phyloP scores from a whole-genome alignment of 2,329 filamentous ascomycete species.

The Pseudocercospora eumusae region DNA sequence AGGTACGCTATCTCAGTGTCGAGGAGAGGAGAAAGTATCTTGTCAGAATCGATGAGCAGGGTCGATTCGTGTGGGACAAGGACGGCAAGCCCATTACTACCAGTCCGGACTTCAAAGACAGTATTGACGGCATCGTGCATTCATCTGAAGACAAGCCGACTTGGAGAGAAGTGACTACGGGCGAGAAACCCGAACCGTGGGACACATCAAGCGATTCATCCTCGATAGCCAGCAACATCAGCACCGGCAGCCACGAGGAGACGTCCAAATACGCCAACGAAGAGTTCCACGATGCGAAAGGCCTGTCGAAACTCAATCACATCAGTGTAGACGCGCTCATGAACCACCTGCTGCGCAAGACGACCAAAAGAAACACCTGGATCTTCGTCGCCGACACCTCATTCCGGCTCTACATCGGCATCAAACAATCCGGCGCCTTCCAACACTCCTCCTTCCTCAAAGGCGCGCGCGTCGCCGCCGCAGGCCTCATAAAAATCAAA shows the following conservation, averaged over 20 bases:
- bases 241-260: slow-evolving; percentile 60
- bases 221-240: slow-evolving; percentile 41
- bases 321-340: slow-evolving; percentile 72
- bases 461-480: slow-evolving; percentile 76
- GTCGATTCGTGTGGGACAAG: slow-evolving; percentile 83
- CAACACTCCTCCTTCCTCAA: slow-evolving; percentile 90
- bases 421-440: slow-evolving; percentile 85
- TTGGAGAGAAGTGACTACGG: slow-evolving; percentile 43
- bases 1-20: slow-evolving; percentile 77
- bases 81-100: slow-evolving; percentile 78
- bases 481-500: slow-evolving; percentile 82
- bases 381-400: slow-evolving; percentile 88
- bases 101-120: slow-evolving; percentile 73
- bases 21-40: slow-evolving; percentile 82
- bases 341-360: slow-evolving; percentile 75
- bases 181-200: slow-evolving; percentile 32
- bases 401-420: slow-evolving; percentile 83
- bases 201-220: slow-evolving; percentile 27
- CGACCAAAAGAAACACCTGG: slow-evolving; percentile 85
- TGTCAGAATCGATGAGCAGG: slow-evolving; percentile 71
- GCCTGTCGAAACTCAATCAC: slow-evolving; percentile 63
- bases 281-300: slow-evolving; percentile 62
- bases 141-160: slow-evolving; percentile 48
- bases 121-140: slow-evolving; percentile 63
- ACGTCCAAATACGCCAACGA: slow-evolving; percentile 67